A percentile compares a stretch with the other conserved stretches of the same genome.
These are phyloP conservation scores for Xylaria grammica DNA, from an alignment of 495 filamentous ascomycete species.

Conservation along the genomic window DNA sequence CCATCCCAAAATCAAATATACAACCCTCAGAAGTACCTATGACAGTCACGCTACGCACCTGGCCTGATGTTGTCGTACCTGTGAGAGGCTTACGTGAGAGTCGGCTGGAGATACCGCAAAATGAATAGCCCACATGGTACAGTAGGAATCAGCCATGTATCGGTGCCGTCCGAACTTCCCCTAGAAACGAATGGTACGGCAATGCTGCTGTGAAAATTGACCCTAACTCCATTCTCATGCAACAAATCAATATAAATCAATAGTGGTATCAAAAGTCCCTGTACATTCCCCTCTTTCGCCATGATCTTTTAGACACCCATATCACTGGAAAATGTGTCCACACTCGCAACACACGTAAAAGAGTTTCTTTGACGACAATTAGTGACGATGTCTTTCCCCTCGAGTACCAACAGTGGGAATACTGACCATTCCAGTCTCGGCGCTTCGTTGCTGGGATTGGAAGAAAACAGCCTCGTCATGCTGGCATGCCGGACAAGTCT, in stretches of 20 bases:
- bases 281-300: constrained; percentile 15
- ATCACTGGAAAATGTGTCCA: constrained; percentile 78
- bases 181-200: background rate
- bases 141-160: background rate
- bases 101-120: background rate
- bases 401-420: background rate
- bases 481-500: constrained; percentile 80
- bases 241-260: constrained; percentile 25
- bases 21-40: constrained; percentile 16
- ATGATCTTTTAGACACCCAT: constrained; percentile 2
- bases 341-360: constrained; percentile 96
- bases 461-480: constrained; percentile 94
- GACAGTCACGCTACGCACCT: constrained; percentile 4
- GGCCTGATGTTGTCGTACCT: constrained; percentile 1
- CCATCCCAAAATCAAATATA: constrained; percentile 12
- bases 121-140: background rate
- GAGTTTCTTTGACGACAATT: constrained; percentile 71
- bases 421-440: constrained; percentile 97
- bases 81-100: constrained; percentile 14
- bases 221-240: constrained; percentile 35
- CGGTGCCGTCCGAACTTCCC: background rate
- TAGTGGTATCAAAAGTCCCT: constrained; percentile 24
- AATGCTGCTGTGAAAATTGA: constrained; percentile 9
- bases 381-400: constrained; percentile 27
- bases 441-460: constrained; percentile 94